Conservation (phyloP, 148 eudicot genomes). For the Fagopyrum tataricum region DNA sequence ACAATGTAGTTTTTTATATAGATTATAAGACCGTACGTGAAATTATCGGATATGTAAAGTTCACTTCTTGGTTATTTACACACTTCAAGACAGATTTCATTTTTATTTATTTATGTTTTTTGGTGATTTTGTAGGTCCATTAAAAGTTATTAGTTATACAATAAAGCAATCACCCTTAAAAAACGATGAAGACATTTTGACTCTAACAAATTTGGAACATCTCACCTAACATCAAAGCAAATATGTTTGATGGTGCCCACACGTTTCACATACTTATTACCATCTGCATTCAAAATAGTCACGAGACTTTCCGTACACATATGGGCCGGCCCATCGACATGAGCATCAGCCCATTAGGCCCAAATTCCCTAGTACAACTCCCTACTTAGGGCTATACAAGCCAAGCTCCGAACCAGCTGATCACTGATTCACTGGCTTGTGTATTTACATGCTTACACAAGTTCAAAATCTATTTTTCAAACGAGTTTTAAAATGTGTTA, state of each 20-base stretch:
- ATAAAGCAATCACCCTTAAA: conserved; percentile 1
- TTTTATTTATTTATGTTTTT: not conserved
- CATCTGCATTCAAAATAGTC: not conserved
- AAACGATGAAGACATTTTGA: conserved; percentile 1
- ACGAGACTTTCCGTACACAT: too few relatives aligned
- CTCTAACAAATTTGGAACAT: not conserved
- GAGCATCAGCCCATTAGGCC: conserved; percentile 1
- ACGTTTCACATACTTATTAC: conserved; percentile 1
- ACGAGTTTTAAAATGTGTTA: too few relatives aligned
- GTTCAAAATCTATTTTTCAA: too few relatives aligned
- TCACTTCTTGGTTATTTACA: not conserved
- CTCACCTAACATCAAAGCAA: conserved; percentile 7
- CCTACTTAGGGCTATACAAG: too few relatives aligned
- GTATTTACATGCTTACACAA: too few relatives aligned
- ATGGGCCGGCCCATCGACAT: too few relatives aligned
- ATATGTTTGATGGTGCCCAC: conserved; percentile 4
- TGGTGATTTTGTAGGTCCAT: not conserved
- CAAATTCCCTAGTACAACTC: not conserved
- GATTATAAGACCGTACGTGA: not conserved
- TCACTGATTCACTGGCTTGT: too few relatives aligned
- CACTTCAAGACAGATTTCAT: not conserved
- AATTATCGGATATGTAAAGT: not conserved
- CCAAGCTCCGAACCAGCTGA: too few relatives aligned
- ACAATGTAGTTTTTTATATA: too few relatives aligned
- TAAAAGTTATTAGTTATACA: not conserved